Conservation (phyloP, 108 stramenopile species). For the Seminavis robusta region DNA sequence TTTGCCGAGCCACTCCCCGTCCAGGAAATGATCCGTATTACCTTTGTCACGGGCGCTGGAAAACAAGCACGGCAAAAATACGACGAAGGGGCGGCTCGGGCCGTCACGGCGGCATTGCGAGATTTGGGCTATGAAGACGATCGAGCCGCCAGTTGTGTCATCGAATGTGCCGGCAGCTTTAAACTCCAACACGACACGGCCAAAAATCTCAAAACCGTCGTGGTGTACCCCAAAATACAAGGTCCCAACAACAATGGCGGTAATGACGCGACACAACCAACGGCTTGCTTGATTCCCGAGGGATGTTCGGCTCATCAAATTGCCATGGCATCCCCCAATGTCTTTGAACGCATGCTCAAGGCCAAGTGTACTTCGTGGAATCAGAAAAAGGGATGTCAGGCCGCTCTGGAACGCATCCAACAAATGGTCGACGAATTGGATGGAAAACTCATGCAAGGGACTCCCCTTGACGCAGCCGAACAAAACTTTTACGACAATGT, state of each 20-base stretch:
- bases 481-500: constrained; percentile 81
- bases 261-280: constrained; percentile 17
- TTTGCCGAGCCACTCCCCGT: constrained; percentile 63
- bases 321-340: constrained; percentile 49
- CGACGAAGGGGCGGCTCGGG: constrained; percentile 81
- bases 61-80: constrained; percentile 85
- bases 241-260: constrained; percentile 19
- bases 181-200: constrained; percentile 96
- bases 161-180: constrained; percentile 84
- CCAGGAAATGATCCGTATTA: constrained; percentile 81
- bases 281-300: constrained; percentile 32
- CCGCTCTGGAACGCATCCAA: constrained; percentile 46
- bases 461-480: constrained; percentile 62
- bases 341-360: constrained; percentile 59
- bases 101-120: constrained; percentile 73
- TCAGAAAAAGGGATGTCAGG: constrained; percentile 74
- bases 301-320: constrained; percentile 73
- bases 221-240: constrained; percentile 84
- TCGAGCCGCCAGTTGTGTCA: constrained; percentile 75
- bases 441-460: constrained; percentile 73
- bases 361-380: constrained; percentile 75
- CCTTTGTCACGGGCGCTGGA: constrained; percentile 86
- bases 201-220: constrained; percentile 90
- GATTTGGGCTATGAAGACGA: constrained; percentile 88
- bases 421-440: constrained; percentile 52